A percentile compares a stretch with the other conserved stretches of the same genome.
These are phyloP conservation scores for Strigomonas culicis DNA, from an alignment of 208 protist genomes.

Conservation along the genomic window DNA sequence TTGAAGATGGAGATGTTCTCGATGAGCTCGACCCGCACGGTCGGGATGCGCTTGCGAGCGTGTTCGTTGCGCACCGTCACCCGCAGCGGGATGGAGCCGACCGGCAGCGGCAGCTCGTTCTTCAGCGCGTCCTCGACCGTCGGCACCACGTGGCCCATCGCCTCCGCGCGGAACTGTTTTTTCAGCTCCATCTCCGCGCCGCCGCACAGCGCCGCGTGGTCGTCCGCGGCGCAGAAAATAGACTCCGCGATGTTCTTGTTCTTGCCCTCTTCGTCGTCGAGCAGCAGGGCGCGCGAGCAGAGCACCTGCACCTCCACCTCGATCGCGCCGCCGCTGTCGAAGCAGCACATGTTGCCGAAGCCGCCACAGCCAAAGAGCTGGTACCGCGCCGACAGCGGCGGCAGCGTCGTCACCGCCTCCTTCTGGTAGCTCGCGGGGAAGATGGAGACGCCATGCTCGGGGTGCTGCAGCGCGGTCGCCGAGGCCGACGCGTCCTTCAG, in stretches of 20 bases:
- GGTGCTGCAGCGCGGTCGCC: neutral
- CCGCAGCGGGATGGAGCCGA: constrained; percentile 35
- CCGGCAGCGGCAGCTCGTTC: constrained; percentile 33
- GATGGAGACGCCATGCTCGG: neutral
- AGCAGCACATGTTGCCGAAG: constrained; percentile 51
- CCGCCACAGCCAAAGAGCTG: constrained; percentile 42
- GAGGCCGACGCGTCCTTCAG: neutral
- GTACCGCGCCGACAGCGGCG: constrained; percentile 41
- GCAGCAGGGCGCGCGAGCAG: constrained; percentile 34
- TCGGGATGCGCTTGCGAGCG: constrained; percentile 17
- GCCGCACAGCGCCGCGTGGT: constrained; percentile 5
- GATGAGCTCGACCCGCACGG: constrained; percentile 48
- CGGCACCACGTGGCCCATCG: neutral
- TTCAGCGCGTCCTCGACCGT: constrained; percentile 12
- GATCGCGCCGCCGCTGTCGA: constrained; percentile 27
- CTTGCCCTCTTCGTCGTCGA: constrained; percentile 25
- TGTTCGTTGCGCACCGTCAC: constrained; percentile 49
- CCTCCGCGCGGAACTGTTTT: neutral
- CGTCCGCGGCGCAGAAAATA: constrained; percentile 9
- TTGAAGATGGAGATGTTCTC: constrained; percentile 56
- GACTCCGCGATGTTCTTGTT: neutral
- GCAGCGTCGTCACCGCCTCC: constrained; percentile 3
- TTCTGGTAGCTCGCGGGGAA: neutral
- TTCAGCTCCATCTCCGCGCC: neutral
- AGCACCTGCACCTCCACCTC: constrained; percentile 58